Percentiles rank a stretch among this genome's conserved stretches.
Evolutionary conservation across 1,284 basidiomycete species (phyloP).

Genomic region (Boletus holoroseus): DNA sequence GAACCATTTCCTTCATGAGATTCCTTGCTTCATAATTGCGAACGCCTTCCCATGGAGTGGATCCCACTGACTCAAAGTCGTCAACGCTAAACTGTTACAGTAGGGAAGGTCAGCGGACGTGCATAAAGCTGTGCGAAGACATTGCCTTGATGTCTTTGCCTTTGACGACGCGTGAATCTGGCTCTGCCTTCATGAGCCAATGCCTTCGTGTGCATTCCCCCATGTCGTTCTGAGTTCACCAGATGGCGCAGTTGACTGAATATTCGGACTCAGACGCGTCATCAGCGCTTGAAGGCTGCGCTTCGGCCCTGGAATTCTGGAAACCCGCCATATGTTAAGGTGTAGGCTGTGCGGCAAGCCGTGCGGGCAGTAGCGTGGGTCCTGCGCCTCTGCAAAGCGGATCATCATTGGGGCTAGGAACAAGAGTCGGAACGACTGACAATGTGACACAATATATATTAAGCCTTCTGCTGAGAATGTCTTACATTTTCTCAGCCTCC

Average conservation of each 20-base stretch:
- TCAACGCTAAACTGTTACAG: constrained; percentile 76
- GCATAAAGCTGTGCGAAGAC: constrained; percentile 16
- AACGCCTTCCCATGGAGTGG: constrained; percentile 88
- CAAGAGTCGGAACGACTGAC: background rate
- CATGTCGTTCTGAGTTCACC: constrained; percentile 3
- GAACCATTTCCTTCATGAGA: constrained; percentile 86
- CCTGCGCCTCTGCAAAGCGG: background rate
- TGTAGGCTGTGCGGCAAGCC: too few species aligned
- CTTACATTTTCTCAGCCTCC: constrained; percentile 8
- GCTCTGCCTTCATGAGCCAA: constrained; percentile 93
- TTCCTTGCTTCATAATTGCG: constrained; percentile 90
- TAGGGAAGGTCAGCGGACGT: background rate
- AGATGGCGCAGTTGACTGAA: background rate
- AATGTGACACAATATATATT: constrained; percentile 4
- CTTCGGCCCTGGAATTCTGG: too few species aligned
- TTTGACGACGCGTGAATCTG: constrained; percentile 81
- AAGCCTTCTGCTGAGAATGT: background rate
- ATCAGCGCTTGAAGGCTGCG: too few species aligned
- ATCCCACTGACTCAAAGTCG: constrained; percentile 73
- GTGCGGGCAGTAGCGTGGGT: background rate
- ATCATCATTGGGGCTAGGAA: background rate
- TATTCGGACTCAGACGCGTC: constrained; percentile 8
- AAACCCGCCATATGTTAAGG: too few species aligned
- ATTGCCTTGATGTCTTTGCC: constrained; percentile 84
- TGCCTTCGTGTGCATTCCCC: constrained; percentile 29